These are phyloP conservation scores for Cladosporium phlei DNA, from an alignment of 2,329 filamentous ascomycete species.

Conservation along the genomic window DNA sequence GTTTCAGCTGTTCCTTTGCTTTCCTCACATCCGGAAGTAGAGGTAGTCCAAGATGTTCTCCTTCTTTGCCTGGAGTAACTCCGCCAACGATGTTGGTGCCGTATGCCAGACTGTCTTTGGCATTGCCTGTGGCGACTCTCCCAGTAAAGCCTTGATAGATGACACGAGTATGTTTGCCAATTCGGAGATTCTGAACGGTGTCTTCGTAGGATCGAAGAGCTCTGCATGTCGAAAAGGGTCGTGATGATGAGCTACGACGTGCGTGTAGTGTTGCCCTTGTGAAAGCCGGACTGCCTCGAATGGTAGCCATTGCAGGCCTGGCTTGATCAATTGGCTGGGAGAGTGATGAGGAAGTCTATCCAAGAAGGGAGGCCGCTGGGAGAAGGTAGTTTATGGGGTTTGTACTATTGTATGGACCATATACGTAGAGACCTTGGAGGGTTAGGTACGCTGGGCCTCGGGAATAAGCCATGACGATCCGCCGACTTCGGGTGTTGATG, in stretches of 20 bases:
- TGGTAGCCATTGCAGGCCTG: constrained; percentile 19
- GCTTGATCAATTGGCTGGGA: no score
- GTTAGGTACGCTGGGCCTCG: no score
- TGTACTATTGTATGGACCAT: background rate
- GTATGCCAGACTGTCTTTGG: constrained; percentile 69
- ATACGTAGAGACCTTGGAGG: no score
- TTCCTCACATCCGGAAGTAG: constrained; percentile 64
- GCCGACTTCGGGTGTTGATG: constrained; percentile 10
- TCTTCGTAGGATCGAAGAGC: constrained; percentile 49
- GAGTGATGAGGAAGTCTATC: background rate
- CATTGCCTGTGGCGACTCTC: constrained; percentile 67
- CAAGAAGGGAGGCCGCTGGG: no score
- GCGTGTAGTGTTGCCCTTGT: background rate
- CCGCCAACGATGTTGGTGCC: constrained; percentile 77
- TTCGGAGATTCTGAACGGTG: constrained; percentile 62
- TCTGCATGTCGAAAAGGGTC: constrained; percentile 26
- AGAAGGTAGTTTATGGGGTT: background rate
- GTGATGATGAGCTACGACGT: background rate
- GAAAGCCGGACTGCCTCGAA: constrained; percentile 20
- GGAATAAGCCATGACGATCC: constrained; percentile 9
- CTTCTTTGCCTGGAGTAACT: constrained; percentile 65
- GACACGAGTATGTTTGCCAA: constrained; percentile 61
- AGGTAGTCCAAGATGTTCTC: constrained; percentile 68
- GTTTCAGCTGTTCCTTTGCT: constrained; percentile 65
- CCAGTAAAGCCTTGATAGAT: constrained; percentile 70